Base-by-base conservation (phyloP, 441 rosid genomes). In the Euphorbia corollata region DNA sequence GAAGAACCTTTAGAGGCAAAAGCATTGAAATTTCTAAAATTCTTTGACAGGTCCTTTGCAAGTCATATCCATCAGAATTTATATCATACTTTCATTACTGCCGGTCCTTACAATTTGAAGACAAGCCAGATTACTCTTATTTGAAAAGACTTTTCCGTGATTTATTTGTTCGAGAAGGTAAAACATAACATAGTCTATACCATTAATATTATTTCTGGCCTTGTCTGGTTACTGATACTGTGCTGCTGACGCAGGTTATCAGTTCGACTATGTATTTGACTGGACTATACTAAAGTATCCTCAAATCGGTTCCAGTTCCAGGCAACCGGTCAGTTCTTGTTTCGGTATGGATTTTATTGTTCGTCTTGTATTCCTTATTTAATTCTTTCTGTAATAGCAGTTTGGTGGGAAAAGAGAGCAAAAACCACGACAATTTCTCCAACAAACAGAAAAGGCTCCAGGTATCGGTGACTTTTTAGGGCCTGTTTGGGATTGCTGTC, bases 221-320 rank as follows among this genome's bases (percentile, higher is more conserved):
- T n/a, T 27, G 1, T 27, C 4, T 27, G 32, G 32, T 4, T 27
- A 27, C 4, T 27, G 24, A 43, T 10, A 50, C 55, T 58, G 53
- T 34, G 20, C 60, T 50, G 53, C 61, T 59, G 30, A 3, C 83
- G 79, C 87, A 92, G 98, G 97, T 55, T 90, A 90, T 86, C 95
- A 89, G 78, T 91, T 94, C 74, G 99, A 91, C 71, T 91, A 82
- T 77, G 83, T 88, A 34, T 92, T 87, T 75, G 96, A 92, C 80
- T 92, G 98, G 98, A 92, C 97, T 60, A 82, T 90, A 69, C 73
- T 91, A 68, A 93, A 89, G 85, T 81, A 87, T 74, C 92, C 99
- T 59, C 97, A 89, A 68, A 77, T 82, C 65, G 83, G 92, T 71
- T 79, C 91, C 71, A 80, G 87, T 73, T 82, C 95, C 71, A 85